phyloP scores from a whole-genome alignment of 83 land plant species.

The Diphasiastrum complanatum region DNA sequence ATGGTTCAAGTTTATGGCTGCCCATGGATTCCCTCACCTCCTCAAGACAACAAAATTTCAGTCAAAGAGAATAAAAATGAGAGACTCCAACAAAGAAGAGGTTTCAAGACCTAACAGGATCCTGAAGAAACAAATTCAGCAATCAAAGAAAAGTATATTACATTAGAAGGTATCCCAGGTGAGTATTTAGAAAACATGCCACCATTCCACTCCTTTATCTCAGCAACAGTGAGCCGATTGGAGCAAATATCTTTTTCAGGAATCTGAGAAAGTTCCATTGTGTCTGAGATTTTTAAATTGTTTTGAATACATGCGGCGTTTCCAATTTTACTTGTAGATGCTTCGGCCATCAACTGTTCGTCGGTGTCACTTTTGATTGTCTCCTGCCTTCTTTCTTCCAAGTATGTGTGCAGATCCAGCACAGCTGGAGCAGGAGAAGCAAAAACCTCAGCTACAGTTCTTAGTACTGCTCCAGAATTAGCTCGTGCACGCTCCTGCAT shows the following conservation, averaged over 20 bases:
- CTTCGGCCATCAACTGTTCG: not conserved
- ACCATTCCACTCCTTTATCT: conserved; percentile 32
- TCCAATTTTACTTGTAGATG: not conserved
- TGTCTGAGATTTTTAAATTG: too few species aligned
- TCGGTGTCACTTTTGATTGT: too few species aligned
- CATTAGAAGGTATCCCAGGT: conserved; percentile 39
- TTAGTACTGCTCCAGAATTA: conserved; percentile 10
- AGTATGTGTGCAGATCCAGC: conserved; percentile 37
- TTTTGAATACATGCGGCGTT: not conserved
- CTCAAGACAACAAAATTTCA: not conserved
- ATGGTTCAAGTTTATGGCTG: too few species aligned
- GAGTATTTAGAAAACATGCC: conserved; percentile 37
- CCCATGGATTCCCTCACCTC: not conserved
- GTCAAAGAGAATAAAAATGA: too few species aligned
- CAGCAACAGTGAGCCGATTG: conserved; percentile 32
- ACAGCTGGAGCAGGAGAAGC: conserved; percentile 39
- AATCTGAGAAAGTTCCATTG: conserved; percentile 6
- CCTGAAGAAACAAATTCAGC: too few species aligned
- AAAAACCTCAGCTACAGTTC: conserved; percentile 35
- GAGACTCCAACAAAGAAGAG: too few species aligned
- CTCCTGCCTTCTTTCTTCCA: conserved; percentile 25
- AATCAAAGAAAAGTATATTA: conserved; percentile 8
- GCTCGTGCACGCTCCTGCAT: conserved; percentile 37
- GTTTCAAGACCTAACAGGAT: too few species aligned
- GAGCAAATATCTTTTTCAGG: conserved; percentile 27